Evolutionary conservation across 768 basidiomycete genomes (phyloP).

Genomic region (Udeniomyces megalosporus): DNA sequence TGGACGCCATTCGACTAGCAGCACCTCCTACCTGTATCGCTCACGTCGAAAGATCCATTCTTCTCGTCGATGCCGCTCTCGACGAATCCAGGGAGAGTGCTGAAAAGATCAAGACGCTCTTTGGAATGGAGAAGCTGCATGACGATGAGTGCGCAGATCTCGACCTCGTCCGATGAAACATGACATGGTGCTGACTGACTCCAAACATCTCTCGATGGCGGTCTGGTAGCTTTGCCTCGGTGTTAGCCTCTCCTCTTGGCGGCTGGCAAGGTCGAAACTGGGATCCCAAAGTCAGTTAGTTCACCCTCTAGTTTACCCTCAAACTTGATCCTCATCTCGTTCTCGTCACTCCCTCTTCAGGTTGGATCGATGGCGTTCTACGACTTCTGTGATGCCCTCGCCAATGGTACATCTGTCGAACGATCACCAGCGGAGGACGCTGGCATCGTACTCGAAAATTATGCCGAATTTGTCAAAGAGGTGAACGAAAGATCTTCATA

Average conservation of each 20-base stretch:
- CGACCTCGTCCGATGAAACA: no score
- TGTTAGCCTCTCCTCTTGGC: conserved; percentile 51
- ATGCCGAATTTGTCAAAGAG: conserved; percentile 55
- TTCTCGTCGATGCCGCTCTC: conserved; percentile 21
- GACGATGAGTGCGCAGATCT: conserved; percentile 39
- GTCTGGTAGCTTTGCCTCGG: conserved; percentile 39
- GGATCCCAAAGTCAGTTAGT: conserved; percentile 40
- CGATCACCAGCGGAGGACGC: conserved; percentile 12
- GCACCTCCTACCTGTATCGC: conserved; percentile 37
- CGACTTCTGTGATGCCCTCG: conserved; percentile 24
- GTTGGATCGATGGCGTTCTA: conserved; percentile 20
- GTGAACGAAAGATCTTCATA: no score
- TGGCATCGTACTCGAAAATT: conserved; percentile 34
- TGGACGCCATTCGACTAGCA: conserved; percentile 52
- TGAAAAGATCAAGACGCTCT: conserved; percentile 50
- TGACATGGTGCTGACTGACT: no score
- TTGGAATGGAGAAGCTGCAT: conserved; percentile 51
- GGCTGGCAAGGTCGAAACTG: conserved; percentile 75
- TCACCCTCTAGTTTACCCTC: not conserved
- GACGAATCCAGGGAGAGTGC: conserved; percentile 21
- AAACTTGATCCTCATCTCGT: not conserved
- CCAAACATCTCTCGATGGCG: conserved; percentile 32
- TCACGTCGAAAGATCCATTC: conserved; percentile 20
- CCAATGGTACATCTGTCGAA: not conserved
- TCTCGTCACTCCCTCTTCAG: not conserved